A percentile compares a stretch with the other conserved stretches of the same genome.
phyloP scores from a whole-genome alignment of 345 rosid genomes.

The Gynandropsis gynandra region DNA sequence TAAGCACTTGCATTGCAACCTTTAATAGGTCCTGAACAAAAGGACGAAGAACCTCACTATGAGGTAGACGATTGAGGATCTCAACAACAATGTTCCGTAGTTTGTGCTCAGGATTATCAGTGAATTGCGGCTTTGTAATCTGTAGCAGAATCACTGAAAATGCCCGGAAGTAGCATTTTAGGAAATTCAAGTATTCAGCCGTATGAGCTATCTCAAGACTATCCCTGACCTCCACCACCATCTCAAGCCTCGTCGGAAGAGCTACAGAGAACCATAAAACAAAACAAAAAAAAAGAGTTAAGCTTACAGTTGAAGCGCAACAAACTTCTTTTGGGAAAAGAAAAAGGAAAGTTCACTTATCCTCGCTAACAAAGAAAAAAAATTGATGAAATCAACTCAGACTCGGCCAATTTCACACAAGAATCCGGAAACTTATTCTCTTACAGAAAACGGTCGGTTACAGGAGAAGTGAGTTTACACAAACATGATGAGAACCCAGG shows the following conservation, averaged over 20 bases:
- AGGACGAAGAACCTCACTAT: slow-evolving; percentile 96
- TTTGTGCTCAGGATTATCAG: slow-evolving; percentile 83
- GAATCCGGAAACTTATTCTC: neutral
- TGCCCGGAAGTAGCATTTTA: slow-evolving; percentile 83
- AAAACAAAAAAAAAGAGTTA: slow-evolving; percentile 2
- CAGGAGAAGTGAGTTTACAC: neutral
- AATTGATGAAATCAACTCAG: neutral
- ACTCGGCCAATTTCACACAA: neutral
- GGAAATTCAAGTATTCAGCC: slow-evolving; percentile 83
- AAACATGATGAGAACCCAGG: neutral
- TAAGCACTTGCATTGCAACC: slow-evolving; percentile 97
- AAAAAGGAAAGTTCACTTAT: neutral
- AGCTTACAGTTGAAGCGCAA: neutral
- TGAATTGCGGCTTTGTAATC: slow-evolving; percentile 77
- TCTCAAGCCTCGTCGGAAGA: slow-evolving; percentile 63
- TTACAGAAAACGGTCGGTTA: neutral
- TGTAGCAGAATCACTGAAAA: slow-evolving; percentile 65
- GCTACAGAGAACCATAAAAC: slow-evolving; percentile 37
- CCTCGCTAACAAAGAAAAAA: neutral
- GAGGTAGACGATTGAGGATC: slow-evolving; percentile 88
- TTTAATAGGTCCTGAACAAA: slow-evolving; percentile 92
- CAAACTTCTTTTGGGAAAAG: neutral
- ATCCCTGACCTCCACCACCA: slow-evolving; percentile 87
- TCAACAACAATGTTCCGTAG: slow-evolving; percentile 80
- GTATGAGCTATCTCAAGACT: slow-evolving; percentile 95